Evolutionary conservation across 495 filamentous ascomycete genomes (phyloP), one percentile per base, ranked within the genome.

Genomic region (Aspergillus incahuasiensis): DNA sequence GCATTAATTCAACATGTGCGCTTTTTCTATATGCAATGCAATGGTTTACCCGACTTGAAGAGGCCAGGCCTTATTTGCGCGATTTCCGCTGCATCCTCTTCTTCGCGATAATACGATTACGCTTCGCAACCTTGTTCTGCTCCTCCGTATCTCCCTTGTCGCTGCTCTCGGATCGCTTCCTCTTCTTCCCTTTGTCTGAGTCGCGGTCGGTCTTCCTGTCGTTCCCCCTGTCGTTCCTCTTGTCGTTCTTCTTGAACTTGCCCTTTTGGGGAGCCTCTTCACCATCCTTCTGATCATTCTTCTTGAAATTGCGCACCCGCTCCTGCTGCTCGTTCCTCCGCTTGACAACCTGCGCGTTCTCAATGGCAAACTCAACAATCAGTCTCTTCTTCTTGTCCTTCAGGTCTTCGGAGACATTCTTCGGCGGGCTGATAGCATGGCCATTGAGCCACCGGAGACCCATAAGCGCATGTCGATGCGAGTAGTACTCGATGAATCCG

Each of bases 291-390:
- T 57, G 48, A n/a, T 56, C 41, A 19, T 56, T 58, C 55, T 70
- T 68, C 35, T 55, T 59, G 32, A 58, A 60, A 13, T 60, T 64
- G 28, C 66, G 70, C 16, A 78, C 74, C 67, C 83, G 91, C 47
- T 95, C 86, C 20, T 78, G 76, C 57, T 77, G 76, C 58, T 92
- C 88, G 58, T 79, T 83, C 21, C 94, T 75, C 53, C 94, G 77
- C 54, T 80, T 76, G 34, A 99, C 88, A 5, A 99, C 94, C 63
- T 96, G 90, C 6, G 90, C 91, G 61, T 99, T 99, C 70, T 99
- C 94, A 66, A 99, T 96, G 12, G 94, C 92, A 73, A 99, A 99
- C 67, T 99, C 94, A 34, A 92, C 92, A 68, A 99, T 89, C 46
- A 97, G 70, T 13, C 92, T 77, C 69, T 88, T 89, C 68, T 84